A percentile compares a stretch with the other conserved stretches of the same genome.
Evolutionary conservation across 179 eudicot species (phyloP).

Genomic region (Silene vulgaris): DNA sequence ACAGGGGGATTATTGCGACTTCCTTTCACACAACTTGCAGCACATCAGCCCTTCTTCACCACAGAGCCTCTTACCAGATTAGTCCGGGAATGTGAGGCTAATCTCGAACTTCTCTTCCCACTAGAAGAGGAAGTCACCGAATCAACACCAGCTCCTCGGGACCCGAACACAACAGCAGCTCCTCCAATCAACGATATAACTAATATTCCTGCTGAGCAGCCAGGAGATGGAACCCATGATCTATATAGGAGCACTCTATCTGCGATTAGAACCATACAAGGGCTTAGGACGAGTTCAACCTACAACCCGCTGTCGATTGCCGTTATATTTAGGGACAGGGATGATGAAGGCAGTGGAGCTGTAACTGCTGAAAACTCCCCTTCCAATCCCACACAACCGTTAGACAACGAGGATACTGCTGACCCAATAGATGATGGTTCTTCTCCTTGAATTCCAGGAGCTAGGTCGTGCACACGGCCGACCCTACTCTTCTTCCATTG

Average conservation of each 20-base stretch:
- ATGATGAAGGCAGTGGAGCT: conserved; percentile 65
- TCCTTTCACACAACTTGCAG: conserved; percentile 78
- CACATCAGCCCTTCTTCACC: conserved; percentile 78
- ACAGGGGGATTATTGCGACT: conserved; percentile 72
- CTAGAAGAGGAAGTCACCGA: conserved; percentile 82
- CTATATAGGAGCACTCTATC: conserved; percentile 66
- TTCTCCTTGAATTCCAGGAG: conserved; percentile 17
- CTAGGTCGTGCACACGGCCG: background rate
- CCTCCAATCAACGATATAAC: conserved; percentile 29
- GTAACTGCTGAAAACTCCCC: conserved; percentile 71
- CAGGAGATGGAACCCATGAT: conserved; percentile 49
- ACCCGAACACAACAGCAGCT: conserved; percentile 22
- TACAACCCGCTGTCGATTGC: conserved; percentile 72
- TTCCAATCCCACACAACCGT: conserved; percentile 26
- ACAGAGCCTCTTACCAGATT: conserved; percentile 80
- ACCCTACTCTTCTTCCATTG: background rate
- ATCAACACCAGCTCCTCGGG: conserved; percentile 31
- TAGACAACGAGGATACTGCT: conserved; percentile 28
- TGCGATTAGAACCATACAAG: conserved; percentile 76
- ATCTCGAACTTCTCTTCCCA: conserved; percentile 82
- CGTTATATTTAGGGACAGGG: conserved; percentile 52
- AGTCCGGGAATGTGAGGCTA: conserved; percentile 80
- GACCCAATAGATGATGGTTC: conserved; percentile 29
- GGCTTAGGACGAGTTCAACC: conserved; percentile 76
- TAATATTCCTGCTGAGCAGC: conserved; percentile 34